Base-by-base conservation (phyloP, 1,284 basidiomycete species). In the Marasmius sp. region DNA sequence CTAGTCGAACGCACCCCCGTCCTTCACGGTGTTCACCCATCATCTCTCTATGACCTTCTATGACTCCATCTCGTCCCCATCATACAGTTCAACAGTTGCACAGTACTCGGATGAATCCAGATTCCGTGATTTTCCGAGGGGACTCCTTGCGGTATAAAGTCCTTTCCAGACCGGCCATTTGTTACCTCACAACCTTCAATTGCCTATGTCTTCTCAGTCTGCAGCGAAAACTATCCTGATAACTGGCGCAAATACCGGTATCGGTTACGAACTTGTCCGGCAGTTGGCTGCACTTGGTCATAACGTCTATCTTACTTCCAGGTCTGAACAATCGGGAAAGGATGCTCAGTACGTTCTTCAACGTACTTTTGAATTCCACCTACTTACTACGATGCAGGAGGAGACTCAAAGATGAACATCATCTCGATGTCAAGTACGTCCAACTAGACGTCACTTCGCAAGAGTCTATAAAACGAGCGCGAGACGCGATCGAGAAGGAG, bases 361-460 rank as follows among this genome's bases (percentile, higher is more conserved):
- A 33, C 20, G 16, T 27, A 12, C 16, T 8, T 47, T 20, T 12
- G 2, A 8, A 37, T 47, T 12, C 10, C 48, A 41, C 9, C 49
- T 51, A 10, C 20, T 22, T 20, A 47, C n/a, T 14, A 22, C 10
- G 20, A 34, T 53, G 12, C 41, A 72, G 69, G 37, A 61, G 67
- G 9, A 67, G 68, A 59, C 67, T 74, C 50, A 71, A 70, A 60
- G 67, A 68, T 11, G 73, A 72, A 50, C 33, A 63, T 38, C 67
- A 66, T 36, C 27, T 74, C 16, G 60, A 71, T 36, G 74, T 76
- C 45, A 74, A 75, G 45, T 71, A 70, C 39, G 69, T 75, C 18
- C 72, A 71, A 49, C 70, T 78, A 18, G 76, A 78, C 59, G 61
- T 77, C 18, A 79, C 76, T 5, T 71, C 77, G 45, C 18, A 69